Evolutionary conservation across 2,329 filamentous ascomycete species (phyloP).

Genomic region (Hymenoscyphus scutula): DNA sequence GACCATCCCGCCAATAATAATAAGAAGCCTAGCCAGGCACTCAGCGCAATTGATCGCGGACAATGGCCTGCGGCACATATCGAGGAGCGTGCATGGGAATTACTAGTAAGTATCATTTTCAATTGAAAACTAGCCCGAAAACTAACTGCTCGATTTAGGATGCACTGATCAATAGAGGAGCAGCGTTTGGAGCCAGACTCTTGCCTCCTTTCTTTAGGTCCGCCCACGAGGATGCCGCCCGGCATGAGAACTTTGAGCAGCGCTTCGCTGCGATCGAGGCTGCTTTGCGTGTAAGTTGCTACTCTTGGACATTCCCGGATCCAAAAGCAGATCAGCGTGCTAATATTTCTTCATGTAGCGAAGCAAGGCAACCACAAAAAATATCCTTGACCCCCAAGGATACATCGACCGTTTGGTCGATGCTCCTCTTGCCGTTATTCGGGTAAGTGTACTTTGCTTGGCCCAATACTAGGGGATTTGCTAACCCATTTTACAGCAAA

Average conservation of each 20-base stretch:
- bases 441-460: constrained; percentile 22
- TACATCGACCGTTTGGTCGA: constrained; percentile 28
- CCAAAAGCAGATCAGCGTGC: neutral
- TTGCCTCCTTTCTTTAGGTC: neutral
- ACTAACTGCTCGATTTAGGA: neutral
- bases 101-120: neutral
- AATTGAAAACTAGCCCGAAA: too few species aligned
- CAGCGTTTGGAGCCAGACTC: neutral
- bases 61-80: neutral
- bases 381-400: constrained; percentile 24
- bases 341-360: constrained; percentile 14
- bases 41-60: neutral
- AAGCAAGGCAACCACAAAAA: constrained; percentile 31
- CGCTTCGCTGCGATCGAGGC: constrained; percentile 20
- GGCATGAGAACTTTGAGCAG: constrained; percentile 12
- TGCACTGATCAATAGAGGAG: neutral
- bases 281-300: constrained; percentile 18
- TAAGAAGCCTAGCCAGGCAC: neutral
- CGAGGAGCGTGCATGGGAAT: neutral
- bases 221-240: neutral
- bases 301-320: neutral
- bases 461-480: neutral
- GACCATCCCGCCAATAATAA: neutral
- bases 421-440: constrained; percentile 22
- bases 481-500: constrained; percentile 20